A percentile compares a stretch with the other conserved stretches of the same genome.
Evolutionary conservation across 1,284 basidiomycete genomes (phyloP).

Genomic region (Blastosporella zonata): DNA sequence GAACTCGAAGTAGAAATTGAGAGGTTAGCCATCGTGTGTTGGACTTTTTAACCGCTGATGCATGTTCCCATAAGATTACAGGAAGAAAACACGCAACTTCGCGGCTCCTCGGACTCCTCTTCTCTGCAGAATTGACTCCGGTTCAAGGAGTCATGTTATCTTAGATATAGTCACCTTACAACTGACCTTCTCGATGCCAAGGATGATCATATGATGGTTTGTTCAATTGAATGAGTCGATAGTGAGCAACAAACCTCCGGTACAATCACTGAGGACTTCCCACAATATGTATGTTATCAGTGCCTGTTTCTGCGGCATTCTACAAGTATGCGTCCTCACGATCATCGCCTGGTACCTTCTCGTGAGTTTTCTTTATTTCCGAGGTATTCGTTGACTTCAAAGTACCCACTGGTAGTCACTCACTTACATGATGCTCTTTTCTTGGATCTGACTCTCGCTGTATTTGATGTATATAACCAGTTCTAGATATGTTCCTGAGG

Average conservation of each 20-base stretch:
- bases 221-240: no score
- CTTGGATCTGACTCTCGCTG: no score
- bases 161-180: no score
- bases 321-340: neutral
- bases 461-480: no score
- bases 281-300: neutral
- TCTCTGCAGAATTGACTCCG: neutral
- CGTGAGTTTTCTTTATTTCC: neutral
- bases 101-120: neutral
- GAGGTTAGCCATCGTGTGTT: conserved; percentile 11
- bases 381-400: neutral
- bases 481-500: no score
- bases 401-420: no score
- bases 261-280: no score
- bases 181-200: no score
- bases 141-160: no score
- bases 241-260: no score
- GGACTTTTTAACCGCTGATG: neutral
- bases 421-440: no score
- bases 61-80: conserved; percentile 6
- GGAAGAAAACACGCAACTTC: conserved; percentile 6
- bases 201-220: no score
- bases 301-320: neutral
- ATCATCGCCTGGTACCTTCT: neutral
- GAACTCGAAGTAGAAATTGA: conserved; percentile 32